Base-by-base conservation (phyloP, 2,329 filamentous ascomycete genomes). In the Pyrenochaeta sp. region DNA sequence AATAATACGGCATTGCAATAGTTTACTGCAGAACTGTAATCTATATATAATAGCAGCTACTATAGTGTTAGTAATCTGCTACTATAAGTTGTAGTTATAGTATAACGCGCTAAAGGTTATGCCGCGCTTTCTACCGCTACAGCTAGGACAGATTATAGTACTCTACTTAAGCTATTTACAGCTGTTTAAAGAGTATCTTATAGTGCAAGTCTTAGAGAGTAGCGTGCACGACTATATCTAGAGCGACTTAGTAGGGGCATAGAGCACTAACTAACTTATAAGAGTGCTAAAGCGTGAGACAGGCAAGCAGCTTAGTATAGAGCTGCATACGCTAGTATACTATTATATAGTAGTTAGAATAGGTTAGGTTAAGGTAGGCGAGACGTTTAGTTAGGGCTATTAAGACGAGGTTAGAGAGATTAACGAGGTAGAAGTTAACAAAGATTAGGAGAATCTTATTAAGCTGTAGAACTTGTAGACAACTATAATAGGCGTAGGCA, bases 21-120 rank as follows among this genome's bases (percentile, higher is more conserved):
- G 55, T 6, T 36, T 52, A 10, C 36, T 51, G 9, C n/a, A 17
- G 5, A 15, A 29, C n/a, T 9, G n/a, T 15, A 15, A 29, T 17
- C 5, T 29, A 29, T 7, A 8, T 14, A 6, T 29, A 8, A 17
- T n/a, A n/a, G n/a, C n/a, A 29, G 14, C 18, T 29, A 6, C 6
- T 17, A 6, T 29, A 29, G 7, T n/a, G n/a, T n/a, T n/a, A n/a
- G 26, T 29, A 29, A 15, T n/a, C n/a, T 28, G 42, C 29, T 63
- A 59, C 48, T 18, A 61, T 19, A 63, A 61, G 50, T 56, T 29
- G 17, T 34, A 54, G 41, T 59, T 35, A 28, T 32, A 60, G 36
- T 49, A 35, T 27, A 47, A 61, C 18, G 56, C 52, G 44, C 57
- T 30, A 4, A 63, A 61, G 58, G 43, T 63, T 1, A 44, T 61